Evolutionary conservation across 495 filamentous ascomycete species (phyloP).

Genomic region (Penicillium cataractarum): DNA sequence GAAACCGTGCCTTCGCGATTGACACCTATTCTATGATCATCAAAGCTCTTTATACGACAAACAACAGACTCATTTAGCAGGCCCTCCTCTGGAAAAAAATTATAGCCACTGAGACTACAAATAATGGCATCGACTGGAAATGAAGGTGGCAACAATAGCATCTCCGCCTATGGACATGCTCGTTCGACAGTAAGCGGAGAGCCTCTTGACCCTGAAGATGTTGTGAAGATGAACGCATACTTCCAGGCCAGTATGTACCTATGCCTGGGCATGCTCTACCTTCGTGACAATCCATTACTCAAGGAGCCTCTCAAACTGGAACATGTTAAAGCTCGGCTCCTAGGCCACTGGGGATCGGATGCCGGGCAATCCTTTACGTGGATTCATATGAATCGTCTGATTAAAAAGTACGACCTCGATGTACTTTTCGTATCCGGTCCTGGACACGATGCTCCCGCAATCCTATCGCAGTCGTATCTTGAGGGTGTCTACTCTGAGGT

Average conservation of each 20-base stretch:
- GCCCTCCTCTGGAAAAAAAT: too few species aligned
- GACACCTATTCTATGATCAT: too few species aligned
- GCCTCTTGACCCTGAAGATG: slow-evolving; percentile 62
- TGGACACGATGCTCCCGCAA: slow-evolving; percentile 71
- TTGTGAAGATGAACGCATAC: slow-evolving; percentile 67
- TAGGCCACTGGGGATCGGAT: slow-evolving; percentile 76
- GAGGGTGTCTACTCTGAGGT: slow-evolving; percentile 75
- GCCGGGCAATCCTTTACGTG: slow-evolving; percentile 75
- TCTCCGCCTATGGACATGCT: slow-evolving; percentile 65
- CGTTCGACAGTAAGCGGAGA: slow-evolving; percentile 62
- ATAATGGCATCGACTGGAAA: too few species aligned
- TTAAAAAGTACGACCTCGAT: slow-evolving; percentile 74
- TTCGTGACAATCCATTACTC: slow-evolving; percentile 68
- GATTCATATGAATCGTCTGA: slow-evolving; percentile 77
- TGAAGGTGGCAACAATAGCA: slow-evolving; percentile 36
- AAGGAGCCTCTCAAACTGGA: slow-evolving; percentile 62
- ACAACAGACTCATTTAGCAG: too few species aligned
- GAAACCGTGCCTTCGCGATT: too few species aligned
- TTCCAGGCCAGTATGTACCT: slow-evolving; percentile 74
- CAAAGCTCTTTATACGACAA: too few species aligned
- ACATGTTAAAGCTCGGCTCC: slow-evolving; percentile 68
- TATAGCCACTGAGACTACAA: too few species aligned
- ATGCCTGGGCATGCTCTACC: slow-evolving; percentile 75
- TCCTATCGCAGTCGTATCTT: slow-evolving; percentile 70
- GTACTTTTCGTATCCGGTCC: slow-evolving; percentile 71